Conservation (phyloP, 1,284 basidiomycete genomes). For the Bondarzewia mesenterica region DNA sequence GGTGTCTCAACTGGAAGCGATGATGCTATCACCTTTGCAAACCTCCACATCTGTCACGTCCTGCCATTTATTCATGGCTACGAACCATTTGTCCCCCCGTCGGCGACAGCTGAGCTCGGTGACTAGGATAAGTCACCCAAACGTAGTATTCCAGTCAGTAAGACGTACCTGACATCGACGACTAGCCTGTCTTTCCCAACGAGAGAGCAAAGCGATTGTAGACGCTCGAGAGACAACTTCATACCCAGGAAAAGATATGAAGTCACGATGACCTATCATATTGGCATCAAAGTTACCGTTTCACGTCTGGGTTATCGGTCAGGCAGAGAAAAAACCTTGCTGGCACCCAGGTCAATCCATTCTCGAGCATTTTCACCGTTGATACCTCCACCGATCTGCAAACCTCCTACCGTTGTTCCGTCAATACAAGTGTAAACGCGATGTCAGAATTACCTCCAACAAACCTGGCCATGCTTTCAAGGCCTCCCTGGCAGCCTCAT, state of each 20-base stretch:
- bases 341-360: slow-evolving; percentile 88
- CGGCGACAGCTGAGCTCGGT: slow-evolving; percentile 68
- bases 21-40: slow-evolving; percentile 49
- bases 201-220: slow-evolving; percentile 54
- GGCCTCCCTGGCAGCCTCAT: slow-evolving; percentile 79
- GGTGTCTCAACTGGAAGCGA: background rate
- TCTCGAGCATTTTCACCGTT: slow-evolving; percentile 70
- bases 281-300: background rate
- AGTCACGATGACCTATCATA: slow-evolving; percentile 84
- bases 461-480: slow-evolving; percentile 78
- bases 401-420: slow-evolving; percentile 37
- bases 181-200: slow-evolving; percentile 88
- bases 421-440: background rate
- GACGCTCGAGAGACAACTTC: slow-evolving; percentile 70
- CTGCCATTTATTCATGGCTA: slow-evolving; percentile 99
- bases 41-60: slow-evolving; percentile 94
- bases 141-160: background rate
- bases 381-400: slow-evolving; percentile 96
- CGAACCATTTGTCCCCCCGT: slow-evolving; percentile 75
- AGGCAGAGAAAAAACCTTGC: slow-evolving; percentile 56
- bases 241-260: slow-evolving; percentile 88
- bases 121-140: background rate
- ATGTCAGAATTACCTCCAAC: background rate
- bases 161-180: slow-evolving; percentile 87
- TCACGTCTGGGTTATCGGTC: background rate